Base-by-base conservation (phyloP, 306 rosid species). In the Begonia fuchsioides region DNA sequence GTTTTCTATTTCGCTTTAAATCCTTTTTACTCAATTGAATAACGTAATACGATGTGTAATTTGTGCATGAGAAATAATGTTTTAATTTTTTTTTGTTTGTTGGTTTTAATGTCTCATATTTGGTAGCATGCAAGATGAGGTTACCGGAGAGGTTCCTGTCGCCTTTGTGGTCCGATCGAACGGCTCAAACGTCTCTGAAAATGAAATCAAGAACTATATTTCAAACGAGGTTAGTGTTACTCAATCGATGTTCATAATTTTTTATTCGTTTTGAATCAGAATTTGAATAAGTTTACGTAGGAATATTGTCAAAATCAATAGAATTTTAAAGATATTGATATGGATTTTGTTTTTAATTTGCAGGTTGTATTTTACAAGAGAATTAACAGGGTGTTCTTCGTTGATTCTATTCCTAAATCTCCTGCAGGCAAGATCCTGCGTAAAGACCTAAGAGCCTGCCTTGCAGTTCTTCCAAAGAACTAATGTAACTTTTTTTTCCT, bases 321-420 rank as follows among this genome's bases (percentile, higher is more conserved):
- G 3, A 20, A 20, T 20, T 2, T 20, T 20, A 20, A 2, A n/a
- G n/a, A 19, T 19, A 1, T 2, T 20, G 32, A 26, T 10, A 41
- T 41, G 12, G 12, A n/a, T 4, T 26, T 26, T n/a, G n/a, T n/a
- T 6, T 26, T 26, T 26, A 8, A 5, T 4, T 26, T 51, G 62
- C 74, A 83, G 86, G 94, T 84, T 43, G 87, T 84, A 56, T 84
- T 70, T 49, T 84, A 84, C 49, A 84, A 80, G 52, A 84, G 86
- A 77, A 60, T 84, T 68, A 70, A 49, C 35, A 59, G 61, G 50
- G 95, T 84, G 15, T 70, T 84, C 60, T 80, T 84, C 65, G 61
- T 73, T 4, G 76, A 72, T 13, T 81, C 79, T 13, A 80, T 84
- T 70, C 95, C 95, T 32, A 80, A 77, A 68, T 72, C 92, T 5